These are phyloP conservation scores for Cornus suecica DNA, from an alignment of 148 eudicot species.

Conservation along the genomic window DNA sequence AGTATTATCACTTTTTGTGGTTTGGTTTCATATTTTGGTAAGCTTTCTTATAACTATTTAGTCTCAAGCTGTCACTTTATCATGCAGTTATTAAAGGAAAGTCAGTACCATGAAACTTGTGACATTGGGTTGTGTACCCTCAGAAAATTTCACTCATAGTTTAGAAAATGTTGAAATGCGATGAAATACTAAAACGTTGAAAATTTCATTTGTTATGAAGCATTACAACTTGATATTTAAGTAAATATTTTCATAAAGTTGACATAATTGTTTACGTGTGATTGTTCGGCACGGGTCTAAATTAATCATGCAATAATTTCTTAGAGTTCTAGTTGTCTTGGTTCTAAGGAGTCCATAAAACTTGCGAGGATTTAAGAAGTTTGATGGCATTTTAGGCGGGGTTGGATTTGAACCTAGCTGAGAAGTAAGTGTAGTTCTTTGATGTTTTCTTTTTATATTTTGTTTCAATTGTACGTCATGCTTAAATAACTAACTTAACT, in stretches of 20 bases:
- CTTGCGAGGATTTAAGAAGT: background rate
- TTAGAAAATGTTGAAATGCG: background rate
- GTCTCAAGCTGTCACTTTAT: background rate
- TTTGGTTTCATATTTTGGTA: background rate
- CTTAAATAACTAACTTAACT: background rate
- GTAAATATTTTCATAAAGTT: too few relatives aligned
- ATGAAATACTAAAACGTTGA: too few relatives aligned
- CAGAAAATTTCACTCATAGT: background rate
- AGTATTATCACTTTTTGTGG: background rate
- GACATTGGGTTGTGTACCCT: conserved; percentile 8
- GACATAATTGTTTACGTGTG: too few relatives aligned
- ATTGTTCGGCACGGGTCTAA: too few relatives aligned
- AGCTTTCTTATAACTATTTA: background rate
- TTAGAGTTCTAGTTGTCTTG: too few relatives aligned
- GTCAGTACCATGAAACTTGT: conserved; percentile 4
- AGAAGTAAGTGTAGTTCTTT: background rate
- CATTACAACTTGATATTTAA: too few relatives aligned
- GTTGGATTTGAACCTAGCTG: too few relatives aligned
- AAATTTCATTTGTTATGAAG: too few relatives aligned
- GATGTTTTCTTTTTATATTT: background rate
- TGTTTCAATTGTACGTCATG: too few relatives aligned
- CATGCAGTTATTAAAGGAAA: background rate
- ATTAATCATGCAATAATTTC: too few relatives aligned
- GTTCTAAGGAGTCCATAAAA: background rate
- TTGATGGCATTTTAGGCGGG: background rate